These are phyloP conservation scores for Tieghemostelium lacteum DNA, from an alignment of 78 protist genomes.

Conservation along the genomic window DNA sequence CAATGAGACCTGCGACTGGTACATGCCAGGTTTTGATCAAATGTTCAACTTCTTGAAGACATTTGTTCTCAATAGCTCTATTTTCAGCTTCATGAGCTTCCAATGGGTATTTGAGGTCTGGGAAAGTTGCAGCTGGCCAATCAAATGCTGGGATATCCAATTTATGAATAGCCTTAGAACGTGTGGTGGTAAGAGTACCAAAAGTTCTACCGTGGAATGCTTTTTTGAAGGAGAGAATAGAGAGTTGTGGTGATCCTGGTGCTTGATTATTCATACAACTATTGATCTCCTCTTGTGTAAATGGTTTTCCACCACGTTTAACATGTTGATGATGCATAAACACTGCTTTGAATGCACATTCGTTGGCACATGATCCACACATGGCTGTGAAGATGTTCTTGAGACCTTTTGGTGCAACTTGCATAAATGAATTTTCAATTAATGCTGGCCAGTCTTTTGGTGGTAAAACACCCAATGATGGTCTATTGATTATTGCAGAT, in stretches of 20 bases:
- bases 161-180: conserved; percentile 88
- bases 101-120: conserved; percentile 87
- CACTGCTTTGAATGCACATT: conserved; percentile 86
- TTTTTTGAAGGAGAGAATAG: conserved; percentile 81
- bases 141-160: conserved; percentile 90
- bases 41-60: conserved; percentile 82
- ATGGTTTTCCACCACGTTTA: conserved; percentile 75
- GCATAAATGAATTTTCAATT: conserved; percentile 82
- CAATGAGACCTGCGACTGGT: conserved; percentile 84
- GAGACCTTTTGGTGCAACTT: conserved; percentile 87
- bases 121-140: conserved; percentile 89
- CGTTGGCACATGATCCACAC: conserved; percentile 88
- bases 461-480: conserved; percentile 87
- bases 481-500: conserved; percentile 83
- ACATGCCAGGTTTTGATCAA: conserved; percentile 62
- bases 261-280: conserved; percentile 86
- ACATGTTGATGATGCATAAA: conserved; percentile 79
- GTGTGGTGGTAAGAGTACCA: conserved; percentile 87
- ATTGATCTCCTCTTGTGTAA: conserved; percentile 65
- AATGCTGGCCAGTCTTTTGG: conserved; percentile 76
- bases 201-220: conserved; percentile 89
- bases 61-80: conserved; percentile 80
- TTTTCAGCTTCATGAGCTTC: conserved; percentile 66
- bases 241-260: conserved; percentile 85
- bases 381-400: conserved; percentile 76